A percentile compares a stretch with the other conserved stretches of the same genome.
Conservation (phyloP, 192 early-diverging fungal genomes). For the Borealophlyctis nickersoniae region DNA sequence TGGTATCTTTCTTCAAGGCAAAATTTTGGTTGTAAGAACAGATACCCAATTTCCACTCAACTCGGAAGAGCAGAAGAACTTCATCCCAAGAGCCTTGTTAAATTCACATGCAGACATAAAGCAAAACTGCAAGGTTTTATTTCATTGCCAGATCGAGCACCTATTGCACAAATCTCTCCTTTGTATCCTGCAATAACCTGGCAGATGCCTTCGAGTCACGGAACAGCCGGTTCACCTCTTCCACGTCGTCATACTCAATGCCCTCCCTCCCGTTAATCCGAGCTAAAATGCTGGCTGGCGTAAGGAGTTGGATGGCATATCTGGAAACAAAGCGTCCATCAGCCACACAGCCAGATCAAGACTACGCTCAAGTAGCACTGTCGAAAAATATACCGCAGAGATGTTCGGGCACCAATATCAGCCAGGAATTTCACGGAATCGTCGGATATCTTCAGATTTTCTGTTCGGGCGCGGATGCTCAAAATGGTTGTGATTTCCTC, state of each 20-base stretch:
- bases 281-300: conserved; percentile 84
- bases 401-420: conserved; percentile 87
- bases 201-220: conserved; percentile 83
- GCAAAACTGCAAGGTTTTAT: no score
- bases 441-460: conserved; percentile 88
- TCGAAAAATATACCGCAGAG: conserved; percentile 66
- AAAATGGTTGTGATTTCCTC: conserved; percentile 87
- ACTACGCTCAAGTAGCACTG: conserved; percentile 23
- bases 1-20: conserved; percentile 51
- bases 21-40: conserved; percentile 43
- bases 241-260: conserved; percentile 81
- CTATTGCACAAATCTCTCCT: conserved; percentile 43
- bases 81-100: no score
- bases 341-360: neutral
- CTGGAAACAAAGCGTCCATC: conserved; percentile 32
- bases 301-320: conserved; percentile 93
- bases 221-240: conserved; percentile 83
- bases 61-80: no score
- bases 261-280: conserved; percentile 79
- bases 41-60: no score
- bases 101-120: no score
- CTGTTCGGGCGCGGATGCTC: conserved; percentile 86
- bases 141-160: no score
- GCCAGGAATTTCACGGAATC: conserved; percentile 84
- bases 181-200: conserved; percentile 60